These are phyloP conservation scores for Fusarium irregulare DNA, from an alignment of 2,329 filamentous ascomycete genomes.

Conservation along the genomic window DNA sequence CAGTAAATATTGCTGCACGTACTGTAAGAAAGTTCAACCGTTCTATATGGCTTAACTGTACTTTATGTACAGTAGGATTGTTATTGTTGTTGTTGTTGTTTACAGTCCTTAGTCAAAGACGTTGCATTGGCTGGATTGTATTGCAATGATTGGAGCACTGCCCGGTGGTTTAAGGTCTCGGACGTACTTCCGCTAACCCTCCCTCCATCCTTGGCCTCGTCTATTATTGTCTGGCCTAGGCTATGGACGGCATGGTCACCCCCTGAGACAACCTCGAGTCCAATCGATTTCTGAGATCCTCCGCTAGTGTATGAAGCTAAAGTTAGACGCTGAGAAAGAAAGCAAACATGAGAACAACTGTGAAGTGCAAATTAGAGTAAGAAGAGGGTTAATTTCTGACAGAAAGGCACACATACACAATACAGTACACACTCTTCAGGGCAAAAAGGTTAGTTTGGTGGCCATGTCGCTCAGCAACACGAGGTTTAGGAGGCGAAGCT, in stretches of 20 bases:
- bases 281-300: conserved; percentile 39
- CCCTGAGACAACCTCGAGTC: conserved; percentile 43
- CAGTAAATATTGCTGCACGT: neutral
- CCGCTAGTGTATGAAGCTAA: conserved; percentile 38
- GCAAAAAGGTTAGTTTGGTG: conserved; percentile 16
- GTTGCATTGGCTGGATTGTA: conserved; percentile 22
- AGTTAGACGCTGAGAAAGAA: conserved; percentile 23
- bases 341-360: conserved; percentile 11
- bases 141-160: conserved; percentile 10
- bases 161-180: conserved; percentile 33
- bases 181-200: conserved; percentile 28
- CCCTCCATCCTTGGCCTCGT: conserved; percentile 14
- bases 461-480: conserved; percentile 36
- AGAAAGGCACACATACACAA: neutral
- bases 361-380: conserved; percentile 10
- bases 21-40: neutral
- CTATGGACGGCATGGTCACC: conserved; percentile 24
- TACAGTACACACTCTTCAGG: neutral
- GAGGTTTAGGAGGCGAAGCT: conserved; percentile 42
- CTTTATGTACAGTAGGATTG: conserved; percentile 2
- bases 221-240: conserved; percentile 41
- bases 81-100: conserved; percentile 19
- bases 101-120: neutral
- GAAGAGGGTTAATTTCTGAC: neutral
- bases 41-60: neutral